A percentile compares a stretch with the other conserved stretches of the same genome.
These are phyloP conservation scores for Nepenthes mirabilis DNA, from an alignment of 148 eudicot genomes.

Conservation along the genomic window DNA sequence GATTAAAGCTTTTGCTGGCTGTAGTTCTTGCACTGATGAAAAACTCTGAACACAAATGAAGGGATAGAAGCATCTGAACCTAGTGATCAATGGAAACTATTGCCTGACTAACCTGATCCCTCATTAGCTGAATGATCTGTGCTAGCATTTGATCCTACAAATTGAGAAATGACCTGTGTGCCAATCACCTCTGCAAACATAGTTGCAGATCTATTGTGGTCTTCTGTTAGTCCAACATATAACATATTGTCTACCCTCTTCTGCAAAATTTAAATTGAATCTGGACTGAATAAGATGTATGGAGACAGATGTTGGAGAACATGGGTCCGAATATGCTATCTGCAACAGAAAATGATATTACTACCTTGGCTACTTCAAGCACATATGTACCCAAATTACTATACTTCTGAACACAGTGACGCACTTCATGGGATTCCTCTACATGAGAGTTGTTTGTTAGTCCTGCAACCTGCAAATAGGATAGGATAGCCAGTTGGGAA, in stretches of 20 bases:
- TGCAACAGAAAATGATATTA: constrained; percentile 1
- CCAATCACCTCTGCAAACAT: constrained; percentile 86
- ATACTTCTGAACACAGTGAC: constrained; percentile 65
- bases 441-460: constrained; percentile 80
- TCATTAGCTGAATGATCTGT: constrained; percentile 17
- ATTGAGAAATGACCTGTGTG: constrained; percentile 75
- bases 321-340: too few relatives aligned
- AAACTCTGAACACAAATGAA: too few relatives aligned
- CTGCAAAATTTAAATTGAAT: constrained; percentile 31
- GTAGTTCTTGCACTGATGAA: too few relatives aligned
- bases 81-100: neutral
- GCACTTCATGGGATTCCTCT: constrained; percentile 68
- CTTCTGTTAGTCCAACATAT: constrained; percentile 89
- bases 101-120: constrained; percentile 35
- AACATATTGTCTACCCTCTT: constrained; percentile 88
- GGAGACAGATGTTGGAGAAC: too few relatives aligned
- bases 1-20: too few relatives aligned
- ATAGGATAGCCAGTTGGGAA: constrained; percentile 2
- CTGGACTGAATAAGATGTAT: neutral
- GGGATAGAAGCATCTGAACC: neutral
- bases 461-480: constrained; percentile 61
- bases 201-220: constrained; percentile 82
- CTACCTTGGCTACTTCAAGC: constrained; percentile 90
- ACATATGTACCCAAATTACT: constrained; percentile 60
- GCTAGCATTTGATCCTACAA: constrained; percentile 28